Percentiles rank a stretch among this genome's conserved stretches.
Evolutionary conservation across 1,139 yeast genomes (phyloP).

Genomic region (Hemisphaericaspora subhashii): DNA sequence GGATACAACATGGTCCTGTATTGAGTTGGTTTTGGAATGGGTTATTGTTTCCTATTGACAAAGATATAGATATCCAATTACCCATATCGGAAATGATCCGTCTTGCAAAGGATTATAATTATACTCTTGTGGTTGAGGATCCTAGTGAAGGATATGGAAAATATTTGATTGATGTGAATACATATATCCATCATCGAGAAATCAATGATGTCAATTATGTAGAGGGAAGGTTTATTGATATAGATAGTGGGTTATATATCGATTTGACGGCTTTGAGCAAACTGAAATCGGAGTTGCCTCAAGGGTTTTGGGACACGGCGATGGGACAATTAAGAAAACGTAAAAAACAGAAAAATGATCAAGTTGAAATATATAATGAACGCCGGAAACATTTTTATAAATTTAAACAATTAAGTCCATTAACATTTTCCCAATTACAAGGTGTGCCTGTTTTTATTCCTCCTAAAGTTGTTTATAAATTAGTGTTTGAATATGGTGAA

Average conservation of each 20-base stretch:
- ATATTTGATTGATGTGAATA: constrained; percentile 34
- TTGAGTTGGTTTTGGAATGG: constrained; percentile 45
- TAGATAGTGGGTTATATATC: constrained; percentile 39
- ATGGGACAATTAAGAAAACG: constrained; percentile 22
- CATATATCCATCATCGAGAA: constrained; percentile 33
- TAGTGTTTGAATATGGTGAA: neutral
- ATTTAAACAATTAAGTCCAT: constrained; percentile 23
- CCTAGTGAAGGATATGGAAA: constrained; percentile 33
- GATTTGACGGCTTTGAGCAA: constrained; percentile 40
- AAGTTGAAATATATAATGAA: constrained; percentile 32
- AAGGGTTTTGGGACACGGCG: constrained; percentile 20
- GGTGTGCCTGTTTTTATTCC: neutral
- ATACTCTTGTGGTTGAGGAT: constrained; percentile 35
- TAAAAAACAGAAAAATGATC: constrained; percentile 10
- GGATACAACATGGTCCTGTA: constrained; percentile 48
- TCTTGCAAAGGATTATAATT: constrained; percentile 35
- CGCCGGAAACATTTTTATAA: constrained; percentile 26
- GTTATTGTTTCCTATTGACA: constrained; percentile 37
- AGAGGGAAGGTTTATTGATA: constrained; percentile 42
- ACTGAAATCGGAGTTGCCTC: constrained; percentile 17
- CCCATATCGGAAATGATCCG: constrained; percentile 31
- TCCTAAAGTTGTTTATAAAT: neutral
- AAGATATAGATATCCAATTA: constrained; percentile 39
- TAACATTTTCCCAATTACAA: constrained; percentile 14
- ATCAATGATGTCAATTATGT: constrained; percentile 30